A percentile compares a stretch with the other conserved stretches of the same genome.
Evolutionary conservation across 2,329 filamentous ascomycete species (phyloP).

Genomic region (Fusarium compactum): DNA sequence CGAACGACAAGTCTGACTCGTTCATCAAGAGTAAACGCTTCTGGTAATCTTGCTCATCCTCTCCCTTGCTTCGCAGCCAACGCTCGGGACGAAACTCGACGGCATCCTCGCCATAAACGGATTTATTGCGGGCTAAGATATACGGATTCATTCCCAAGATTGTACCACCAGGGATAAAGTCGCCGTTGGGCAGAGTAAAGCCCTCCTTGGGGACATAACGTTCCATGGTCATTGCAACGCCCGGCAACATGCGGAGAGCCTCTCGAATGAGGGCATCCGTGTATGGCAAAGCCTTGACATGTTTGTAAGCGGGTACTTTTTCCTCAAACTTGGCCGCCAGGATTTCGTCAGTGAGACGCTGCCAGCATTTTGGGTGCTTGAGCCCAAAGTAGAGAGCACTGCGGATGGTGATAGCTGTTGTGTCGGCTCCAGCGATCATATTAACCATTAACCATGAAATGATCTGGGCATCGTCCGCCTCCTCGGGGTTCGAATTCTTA

Average conservation of each 20-base stretch:
- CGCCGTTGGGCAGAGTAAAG: slow-evolving; percentile 49
- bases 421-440: slow-evolving; percentile 46
- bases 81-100: slow-evolving; percentile 59
- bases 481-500: slow-evolving; percentile 50
- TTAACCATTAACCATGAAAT: slow-evolving; percentile 53
- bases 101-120: slow-evolving; percentile 57
- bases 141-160: slow-evolving; percentile 54
- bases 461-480: slow-evolving; percentile 53
- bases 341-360: slow-evolving; percentile 33
- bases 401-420: slow-evolving; percentile 43
- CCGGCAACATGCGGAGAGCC: slow-evolving; percentile 59
- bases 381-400: slow-evolving; percentile 42
- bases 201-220: slow-evolving; percentile 58
- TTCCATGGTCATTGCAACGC: slow-evolving; percentile 58
- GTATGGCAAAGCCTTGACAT: slow-evolving; percentile 36
- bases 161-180: slow-evolving; percentile 49
- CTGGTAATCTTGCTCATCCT: slow-evolving; percentile 38
- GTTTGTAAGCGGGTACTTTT: slow-evolving; percentile 26
- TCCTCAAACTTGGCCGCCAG: slow-evolving; percentile 8
- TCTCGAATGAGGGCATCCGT: slow-evolving; percentile 60
- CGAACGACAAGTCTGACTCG: slow-evolving; percentile 55
- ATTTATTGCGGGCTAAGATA: slow-evolving; percentile 52
- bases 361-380: slow-evolving; percentile 36
- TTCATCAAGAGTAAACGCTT: slow-evolving; percentile 52
- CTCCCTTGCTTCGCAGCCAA: slow-evolving; percentile 42